Base-by-base conservation (phyloP, 495 filamentous ascomycete genomes). In the Penicillium macrosclerotiorum region DNA sequence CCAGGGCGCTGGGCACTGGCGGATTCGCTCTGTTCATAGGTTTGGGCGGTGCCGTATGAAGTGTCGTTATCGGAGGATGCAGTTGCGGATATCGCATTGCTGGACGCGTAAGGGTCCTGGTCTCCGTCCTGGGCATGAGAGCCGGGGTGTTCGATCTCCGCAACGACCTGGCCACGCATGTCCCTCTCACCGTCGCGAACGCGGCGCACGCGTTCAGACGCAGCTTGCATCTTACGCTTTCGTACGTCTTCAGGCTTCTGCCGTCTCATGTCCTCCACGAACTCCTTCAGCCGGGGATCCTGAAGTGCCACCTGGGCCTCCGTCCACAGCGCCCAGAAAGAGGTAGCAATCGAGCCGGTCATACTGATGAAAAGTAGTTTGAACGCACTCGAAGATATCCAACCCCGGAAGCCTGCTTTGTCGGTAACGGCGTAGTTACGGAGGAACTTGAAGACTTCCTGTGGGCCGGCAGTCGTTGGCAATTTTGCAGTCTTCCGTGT, bases 261-360 rank as follows among this genome's bases (percentile, higher is more conserved):
- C 1, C 26, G 40, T 31, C 30, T 41, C 26, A 61, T 17, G 8
- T 60, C 59, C 7, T 43, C 43, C 11, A 47, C 13, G 34, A 61
- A 69, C 2, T 45, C 1, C 23, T 45, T 43, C 56, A 73, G 14
- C 14, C 67, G 55, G 17, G 60, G 53, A 49, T 73, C 69, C 11
- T 22, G 16, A 27, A 58, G 38, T 22, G 47, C 37, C 5, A 8
- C 34, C 7, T 25, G 35, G 4, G 55, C 52, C 33, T 60, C 59
- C 2, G 37, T 22, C 3, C 19, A 61, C 7, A 45, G 31, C 0
- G 52, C 54, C 13, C 19, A 42, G 4, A 53, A 24, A 9, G 25
- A 17, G 3, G 55, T 44, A 3, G 45, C 3, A 16, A 57, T 47
- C 7, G 11, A 24, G 12, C 39, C 52, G 4, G 37, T 19, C 2